Evolutionary conservation across 148 eudicot species (phyloP), one percentile per base, ranked within the genome.

Genomic region (Silene conica): DNA sequence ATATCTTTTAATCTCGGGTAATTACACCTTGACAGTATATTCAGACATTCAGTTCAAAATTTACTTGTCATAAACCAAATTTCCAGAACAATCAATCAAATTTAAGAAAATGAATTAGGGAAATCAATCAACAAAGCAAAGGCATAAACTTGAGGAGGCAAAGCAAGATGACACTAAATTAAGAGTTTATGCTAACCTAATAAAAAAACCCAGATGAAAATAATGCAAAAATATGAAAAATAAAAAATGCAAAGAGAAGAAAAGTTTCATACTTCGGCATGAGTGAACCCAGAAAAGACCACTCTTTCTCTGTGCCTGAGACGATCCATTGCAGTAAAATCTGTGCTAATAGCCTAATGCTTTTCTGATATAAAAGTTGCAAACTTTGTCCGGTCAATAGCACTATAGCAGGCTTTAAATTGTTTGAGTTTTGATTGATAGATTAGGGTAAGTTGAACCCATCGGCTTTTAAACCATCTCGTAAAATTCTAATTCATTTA

Each of bases 271-370:
- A 90, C 96, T 91, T 88, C 96, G 18, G 83, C 63, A 73, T 76
- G 72, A 10, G 84, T 85, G 54, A 90, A 88, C 58, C 92, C 92
- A 72, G 85, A 73, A 79, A 87, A 84, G 46, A 77, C 69, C 46
- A 77, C 69, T 59, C 86, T 74, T 56, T 75, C 77, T 61, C 92
- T 84, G 13, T 85, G 87, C 26, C 88, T 85, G 68, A 85, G 86
- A 71, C 88, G 84, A 83, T 85, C 84, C 88, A 85, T 85, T 74
- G 74, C 64, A 1, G 15, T 6, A 48, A 79, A 79, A 75, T 73
- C 82, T 50, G 55, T 50, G 55, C 82, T 75, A 38, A 38, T 26
- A 38, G 34, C 34, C 34, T 31, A 31, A 31, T 31, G 71, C 54
- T 18, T 43, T 63, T 12, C 16, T 22, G 74, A 9, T 46, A 23